A percentile compares a stretch with the other conserved stretches of the same genome.
phyloP scores from a whole-genome alignment of 768 basidiomycete species.

The Daedaleopsis sinensis region DNA sequence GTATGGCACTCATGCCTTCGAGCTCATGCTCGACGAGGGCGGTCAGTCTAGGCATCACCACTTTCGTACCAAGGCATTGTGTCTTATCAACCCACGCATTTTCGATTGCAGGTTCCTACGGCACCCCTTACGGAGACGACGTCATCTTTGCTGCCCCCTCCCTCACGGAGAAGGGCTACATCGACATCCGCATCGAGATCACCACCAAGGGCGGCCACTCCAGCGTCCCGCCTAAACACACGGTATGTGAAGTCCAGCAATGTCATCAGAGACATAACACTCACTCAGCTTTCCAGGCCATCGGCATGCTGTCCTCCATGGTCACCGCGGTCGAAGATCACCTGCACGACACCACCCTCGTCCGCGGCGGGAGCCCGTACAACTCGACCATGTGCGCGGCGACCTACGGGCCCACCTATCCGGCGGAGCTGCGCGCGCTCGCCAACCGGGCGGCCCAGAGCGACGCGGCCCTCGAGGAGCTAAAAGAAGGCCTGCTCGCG shows the following conservation, averaged over 20 bases:
- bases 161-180: conserved; percentile 74
- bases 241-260: conserved; percentile 40
- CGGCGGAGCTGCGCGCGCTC: conserved; percentile 46
- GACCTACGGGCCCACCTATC: conserved; percentile 58
- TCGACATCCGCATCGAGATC: conserved; percentile 65
- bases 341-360: conserved; percentile 56
- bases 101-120: conserved; percentile 44
- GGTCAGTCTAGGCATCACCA: conserved; percentile 41
- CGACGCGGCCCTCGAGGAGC: conserved; percentile 48
- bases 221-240: conserved; percentile 83
- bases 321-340: conserved; percentile 71
- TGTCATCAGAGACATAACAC: neutral
- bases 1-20: conserved; percentile 74
- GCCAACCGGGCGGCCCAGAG: conserved; percentile 49
- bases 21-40: conserved; percentile 89
- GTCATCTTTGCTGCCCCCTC: conserved; percentile 62
- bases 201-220: conserved; percentile 82
- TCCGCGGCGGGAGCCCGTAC: conserved; percentile 53
- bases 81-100: conserved; percentile 29
- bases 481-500: conserved; percentile 42
- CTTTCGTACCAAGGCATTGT: conserved; percentile 17
- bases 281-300: conserved; percentile 4
- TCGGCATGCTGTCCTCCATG: conserved; percentile 67
- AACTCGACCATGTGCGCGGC: conserved; percentile 63
- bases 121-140: conserved; percentile 49